Percentiles rank a stretch among this genome's conserved stretches.
Evolutionary conservation across 768 basidiomycete genomes (phyloP).

Genomic region (Gautieria morchelliformis): DNA sequence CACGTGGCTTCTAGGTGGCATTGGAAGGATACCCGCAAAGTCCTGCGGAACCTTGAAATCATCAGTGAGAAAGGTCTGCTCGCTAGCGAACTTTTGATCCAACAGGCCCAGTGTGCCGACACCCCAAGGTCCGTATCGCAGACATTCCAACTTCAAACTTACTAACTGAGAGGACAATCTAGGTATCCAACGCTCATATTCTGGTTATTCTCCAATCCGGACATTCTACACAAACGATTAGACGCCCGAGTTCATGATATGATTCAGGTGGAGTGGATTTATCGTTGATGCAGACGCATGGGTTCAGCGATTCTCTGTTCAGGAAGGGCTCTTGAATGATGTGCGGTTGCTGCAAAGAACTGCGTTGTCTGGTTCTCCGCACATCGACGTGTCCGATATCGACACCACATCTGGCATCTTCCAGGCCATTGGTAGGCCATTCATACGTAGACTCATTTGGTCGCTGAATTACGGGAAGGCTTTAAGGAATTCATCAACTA

Average conservation of each 20-base stretch:
- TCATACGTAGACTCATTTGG: conserved; percentile 8
- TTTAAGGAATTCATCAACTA: conserved; percentile 84
- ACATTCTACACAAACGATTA: conserved; percentile 53
- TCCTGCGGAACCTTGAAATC: conserved; percentile 67
- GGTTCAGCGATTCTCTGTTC: background rate
- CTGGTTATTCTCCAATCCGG: conserved; percentile 78
- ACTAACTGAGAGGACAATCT: conserved; percentile 4
- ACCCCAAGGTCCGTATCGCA: conserved; percentile 12
- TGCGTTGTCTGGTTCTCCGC: background rate
- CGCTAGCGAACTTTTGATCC: conserved; percentile 57
- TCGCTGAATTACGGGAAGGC: conserved; percentile 37
- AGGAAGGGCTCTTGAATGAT: conserved; percentile 79
- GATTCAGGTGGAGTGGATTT: conserved; percentile 54
- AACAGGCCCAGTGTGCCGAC: conserved; percentile 39
- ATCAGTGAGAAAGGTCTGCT: conserved; percentile 58
- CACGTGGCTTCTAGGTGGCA: conserved; percentile 80
- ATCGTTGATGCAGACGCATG: background rate
- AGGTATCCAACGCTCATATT: conserved; percentile 84
- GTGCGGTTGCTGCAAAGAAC: conserved; percentile 42
- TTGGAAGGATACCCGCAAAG: conserved; percentile 90
- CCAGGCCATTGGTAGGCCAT: conserved; percentile 74
- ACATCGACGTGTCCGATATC: conserved; percentile 8
- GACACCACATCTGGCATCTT: conserved; percentile 83
- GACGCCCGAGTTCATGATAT: conserved; percentile 81
- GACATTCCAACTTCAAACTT: background rate